A percentile compares a stretch with the other conserved stretches of the same genome.
Evolutionary conservation across 2,329 filamentous ascomycete species (phyloP).

Genomic region (Plectosphaerella plurivora): DNA sequence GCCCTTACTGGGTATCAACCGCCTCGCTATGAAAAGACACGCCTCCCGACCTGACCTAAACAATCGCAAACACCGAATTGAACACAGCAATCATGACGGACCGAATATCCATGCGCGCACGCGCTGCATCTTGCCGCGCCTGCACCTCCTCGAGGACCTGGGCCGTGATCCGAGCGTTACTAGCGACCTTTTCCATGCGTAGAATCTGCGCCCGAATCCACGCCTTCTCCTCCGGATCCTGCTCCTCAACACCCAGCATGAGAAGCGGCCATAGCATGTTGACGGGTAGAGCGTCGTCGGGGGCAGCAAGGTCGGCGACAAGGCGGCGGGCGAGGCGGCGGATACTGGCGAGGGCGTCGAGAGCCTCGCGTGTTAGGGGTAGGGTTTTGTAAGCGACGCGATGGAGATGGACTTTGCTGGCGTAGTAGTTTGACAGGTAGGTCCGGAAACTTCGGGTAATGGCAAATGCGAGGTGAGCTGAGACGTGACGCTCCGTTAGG

Average conservation of each 20-base stretch:
- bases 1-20: background rate
- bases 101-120: conserved; percentile 36
- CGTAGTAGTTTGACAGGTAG: conserved; percentile 52
- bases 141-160: conserved; percentile 42
- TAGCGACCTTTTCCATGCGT: conserved; percentile 39
- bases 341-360: conserved; percentile 43
- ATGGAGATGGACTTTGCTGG: conserved; percentile 51
- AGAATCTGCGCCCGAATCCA: conserved; percentile 49
- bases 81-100: conserved; percentile 44
- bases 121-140: conserved; percentile 33
- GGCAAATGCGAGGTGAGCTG: conserved; percentile 40
- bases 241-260: conserved; percentile 51
- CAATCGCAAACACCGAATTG: conserved; percentile 48
- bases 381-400: conserved; percentile 51
- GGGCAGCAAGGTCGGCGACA: conserved; percentile 28
- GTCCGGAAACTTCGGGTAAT: conserved; percentile 50
- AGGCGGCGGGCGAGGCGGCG: conserved; percentile 41
- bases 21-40: background rate
- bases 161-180: conserved; percentile 38
- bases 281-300: conserved; percentile 42
- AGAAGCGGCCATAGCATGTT: conserved; percentile 55
- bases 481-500: conserved; percentile 42
- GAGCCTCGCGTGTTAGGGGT: conserved; percentile 45
- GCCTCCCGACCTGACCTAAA: conserved; percentile 15
- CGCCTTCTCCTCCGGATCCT: conserved; percentile 37